These are phyloP conservation scores for Aureobasidium pullulans DNA, from an alignment of 2,329 filamentous ascomycete genomes.

Conservation along the genomic window DNA sequence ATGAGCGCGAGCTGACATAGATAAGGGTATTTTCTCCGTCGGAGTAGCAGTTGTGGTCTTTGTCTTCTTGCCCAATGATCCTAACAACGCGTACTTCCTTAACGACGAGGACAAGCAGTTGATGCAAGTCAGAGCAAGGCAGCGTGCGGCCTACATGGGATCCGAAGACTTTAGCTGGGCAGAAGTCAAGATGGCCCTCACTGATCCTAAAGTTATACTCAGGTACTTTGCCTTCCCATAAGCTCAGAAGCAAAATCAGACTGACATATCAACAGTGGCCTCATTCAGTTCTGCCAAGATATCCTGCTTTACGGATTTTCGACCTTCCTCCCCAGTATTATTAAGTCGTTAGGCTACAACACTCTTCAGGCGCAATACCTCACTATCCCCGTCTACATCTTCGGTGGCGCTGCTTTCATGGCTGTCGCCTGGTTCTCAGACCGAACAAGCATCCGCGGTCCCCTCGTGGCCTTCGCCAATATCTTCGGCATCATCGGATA, in stretches of 20 bases:
- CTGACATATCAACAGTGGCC: slow-evolving; percentile 20
- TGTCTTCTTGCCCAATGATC: slow-evolving; percentile 34
- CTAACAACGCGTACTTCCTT: slow-evolving; percentile 38
- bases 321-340: slow-evolving; percentile 51
- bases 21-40: slow-evolving; percentile 22
- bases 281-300: slow-evolving; percentile 47
- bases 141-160: slow-evolving; percentile 43
- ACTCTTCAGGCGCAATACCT: slow-evolving; percentile 47
- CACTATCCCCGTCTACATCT: slow-evolving; percentile 51
- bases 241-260: background rate
- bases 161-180: slow-evolving; percentile 44
- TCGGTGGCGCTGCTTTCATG: slow-evolving; percentile 42
- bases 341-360: slow-evolving; percentile 45
- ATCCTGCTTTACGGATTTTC: slow-evolving; percentile 51
- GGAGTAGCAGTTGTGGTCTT: slow-evolving; percentile 20
- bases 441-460: slow-evolving; percentile 22
- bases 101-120: slow-evolving; percentile 40
- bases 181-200: slow-evolving; percentile 41
- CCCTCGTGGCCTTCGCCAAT: slow-evolving; percentile 18
- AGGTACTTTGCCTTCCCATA: slow-evolving; percentile 18
- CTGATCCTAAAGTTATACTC: slow-evolving; percentile 47
- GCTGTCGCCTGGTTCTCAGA: slow-evolving; percentile 42
- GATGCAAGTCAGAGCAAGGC: slow-evolving; percentile 42
- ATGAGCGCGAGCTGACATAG: background rate
- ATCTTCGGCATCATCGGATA: slow-evolving; percentile 21